A percentile compares a stretch with the other conserved stretches of the same genome.
Conservation (phyloP, 176 grass and related monocot genomes). For the Carex cristatella region DNA sequence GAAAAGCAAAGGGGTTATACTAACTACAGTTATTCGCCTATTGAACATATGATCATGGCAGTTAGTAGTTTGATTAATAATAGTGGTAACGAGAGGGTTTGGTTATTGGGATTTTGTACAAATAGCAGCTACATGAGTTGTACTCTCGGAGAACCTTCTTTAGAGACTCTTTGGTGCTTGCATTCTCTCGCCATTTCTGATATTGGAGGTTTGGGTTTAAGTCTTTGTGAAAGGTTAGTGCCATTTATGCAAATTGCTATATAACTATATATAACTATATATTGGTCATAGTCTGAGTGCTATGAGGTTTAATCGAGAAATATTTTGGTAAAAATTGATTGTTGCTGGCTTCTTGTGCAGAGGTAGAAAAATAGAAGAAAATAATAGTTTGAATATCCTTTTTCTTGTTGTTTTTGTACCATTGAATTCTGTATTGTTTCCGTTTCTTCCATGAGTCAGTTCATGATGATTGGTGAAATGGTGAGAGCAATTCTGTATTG, state of each 20-base stretch:
- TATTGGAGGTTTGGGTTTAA: constrained; percentile 34
- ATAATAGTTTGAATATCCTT: neutral
- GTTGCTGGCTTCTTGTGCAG: neutral
- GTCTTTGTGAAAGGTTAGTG: constrained; percentile 47
- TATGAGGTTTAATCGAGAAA: neutral
- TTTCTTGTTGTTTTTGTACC: neutral
- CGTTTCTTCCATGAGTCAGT: neutral
- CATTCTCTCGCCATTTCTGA: constrained; percentile 43
- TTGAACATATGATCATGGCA: constrained; percentile 81
- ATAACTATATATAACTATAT: neutral
- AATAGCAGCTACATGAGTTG: constrained; percentile 46
- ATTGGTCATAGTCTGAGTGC: neutral
- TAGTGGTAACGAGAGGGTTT: constrained; percentile 34
- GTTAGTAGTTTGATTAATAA: constrained; percentile 42
- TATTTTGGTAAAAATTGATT: neutral
- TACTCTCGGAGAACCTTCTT: constrained; percentile 43
- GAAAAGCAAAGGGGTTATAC: constrained; percentile 18
- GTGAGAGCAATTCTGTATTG: too few relatives aligned
- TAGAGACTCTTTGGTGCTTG: constrained; percentile 60
- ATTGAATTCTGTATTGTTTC: neutral
- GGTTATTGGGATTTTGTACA: constrained; percentile 64
- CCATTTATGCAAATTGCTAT: neutral
- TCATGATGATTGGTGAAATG: neutral
- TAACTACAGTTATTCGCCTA: constrained; percentile 43
- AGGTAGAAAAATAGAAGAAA: neutral